phyloP scores from a whole-genome alignment of 345 rosid genomes.

The Gossypium arboreum region DNA sequence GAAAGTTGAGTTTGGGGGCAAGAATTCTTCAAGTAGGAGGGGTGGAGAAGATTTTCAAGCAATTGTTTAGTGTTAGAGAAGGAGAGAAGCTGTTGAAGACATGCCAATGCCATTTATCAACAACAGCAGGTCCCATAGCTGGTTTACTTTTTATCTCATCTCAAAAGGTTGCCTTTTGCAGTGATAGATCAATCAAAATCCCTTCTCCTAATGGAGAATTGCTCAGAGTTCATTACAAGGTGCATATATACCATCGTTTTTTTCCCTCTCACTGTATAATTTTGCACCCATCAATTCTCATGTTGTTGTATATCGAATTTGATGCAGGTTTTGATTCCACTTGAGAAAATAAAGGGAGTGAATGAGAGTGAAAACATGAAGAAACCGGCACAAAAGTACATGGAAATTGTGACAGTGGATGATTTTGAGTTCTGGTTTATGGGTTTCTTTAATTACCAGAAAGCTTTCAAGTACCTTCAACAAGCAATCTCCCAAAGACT shows the following conservation, averaged over 20 bases:
- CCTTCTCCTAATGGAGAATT: slow-evolving; percentile 38
- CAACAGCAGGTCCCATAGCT: slow-evolving; percentile 53
- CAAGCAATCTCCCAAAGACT: slow-evolving; percentile 37
- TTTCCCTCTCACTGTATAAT: not conserved
- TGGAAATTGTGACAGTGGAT: slow-evolving; percentile 61
- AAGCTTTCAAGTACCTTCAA: slow-evolving; percentile 56
- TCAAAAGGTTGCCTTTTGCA: slow-evolving; percentile 40
- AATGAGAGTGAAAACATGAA: slow-evolving; percentile 48
- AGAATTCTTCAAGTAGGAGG: slow-evolving; percentile 43
- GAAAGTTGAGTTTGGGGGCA: slow-evolving; percentile 38
- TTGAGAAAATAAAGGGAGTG: slow-evolving; percentile 47
- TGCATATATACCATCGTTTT: not conserved
- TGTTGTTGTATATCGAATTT: not conserved
- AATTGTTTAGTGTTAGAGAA: slow-evolving; percentile 36
- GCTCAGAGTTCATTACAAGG: slow-evolving; percentile 47
- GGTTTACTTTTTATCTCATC: slow-evolving; percentile 53
- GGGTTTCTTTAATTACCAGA: slow-evolving; percentile 76
- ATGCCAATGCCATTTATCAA: slow-evolving; percentile 50
- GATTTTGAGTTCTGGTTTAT: slow-evolving; percentile 87
- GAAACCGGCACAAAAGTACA: slow-evolving; percentile 68
- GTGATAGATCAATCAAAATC: slow-evolving; percentile 39
- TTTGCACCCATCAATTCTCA: not conserved
- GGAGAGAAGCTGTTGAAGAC: slow-evolving; percentile 48
- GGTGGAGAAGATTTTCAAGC: slow-evolving; percentile 38
- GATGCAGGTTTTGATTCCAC: slow-evolving; percentile 52